These are phyloP conservation scores for Phylloboletellus chloephorus DNA, from an alignment of 1,284 basidiomycete species.

Conservation along the genomic window DNA sequence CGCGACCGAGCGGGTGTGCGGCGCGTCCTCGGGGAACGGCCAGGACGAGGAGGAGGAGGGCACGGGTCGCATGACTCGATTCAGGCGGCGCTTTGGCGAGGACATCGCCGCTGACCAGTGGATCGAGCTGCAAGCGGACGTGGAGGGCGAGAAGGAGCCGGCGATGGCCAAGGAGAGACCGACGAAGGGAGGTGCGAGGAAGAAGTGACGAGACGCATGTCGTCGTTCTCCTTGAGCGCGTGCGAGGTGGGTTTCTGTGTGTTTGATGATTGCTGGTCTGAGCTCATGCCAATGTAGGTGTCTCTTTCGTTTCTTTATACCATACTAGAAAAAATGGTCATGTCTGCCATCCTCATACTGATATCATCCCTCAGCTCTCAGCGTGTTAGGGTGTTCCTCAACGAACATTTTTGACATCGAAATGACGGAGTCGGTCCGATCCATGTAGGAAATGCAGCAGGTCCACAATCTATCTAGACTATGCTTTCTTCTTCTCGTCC, in stretches of 20 bases:
- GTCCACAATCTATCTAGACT: constrained; percentile 7
- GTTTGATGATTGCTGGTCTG: neutral
- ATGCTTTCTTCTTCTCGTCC: constrained; percentile 15
- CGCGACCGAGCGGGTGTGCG: constrained; percentile 42
- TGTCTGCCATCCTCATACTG: too few species aligned
- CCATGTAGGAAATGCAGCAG: constrained; percentile 2
- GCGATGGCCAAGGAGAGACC: constrained; percentile 25
- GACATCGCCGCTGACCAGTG: constrained; percentile 42
- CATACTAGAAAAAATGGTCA: neutral
- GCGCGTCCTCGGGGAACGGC: constrained; percentile 55
- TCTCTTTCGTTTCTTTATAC: neutral
- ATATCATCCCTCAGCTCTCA: neutral
- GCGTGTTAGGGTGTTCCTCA: neutral
- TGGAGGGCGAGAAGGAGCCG: constrained; percentile 28
- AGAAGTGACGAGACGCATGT: constrained; percentile 20
- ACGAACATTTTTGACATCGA: neutral
- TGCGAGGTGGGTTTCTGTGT: constrained; percentile 4
- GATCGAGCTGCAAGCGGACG: constrained; percentile 21
- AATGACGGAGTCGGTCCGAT: neutral
- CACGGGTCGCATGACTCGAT: constrained; percentile 74
- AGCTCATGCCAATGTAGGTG: neutral
- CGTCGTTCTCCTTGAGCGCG: too few species aligned
- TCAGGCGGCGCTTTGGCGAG: constrained; percentile 70
- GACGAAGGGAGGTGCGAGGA: constrained; percentile 16
- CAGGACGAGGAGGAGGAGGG: constrained; percentile 65